These are phyloP conservation scores for Plasmodium inui DNA, from an alignment of 169 alveolate species.

Conservation along the genomic window DNA sequence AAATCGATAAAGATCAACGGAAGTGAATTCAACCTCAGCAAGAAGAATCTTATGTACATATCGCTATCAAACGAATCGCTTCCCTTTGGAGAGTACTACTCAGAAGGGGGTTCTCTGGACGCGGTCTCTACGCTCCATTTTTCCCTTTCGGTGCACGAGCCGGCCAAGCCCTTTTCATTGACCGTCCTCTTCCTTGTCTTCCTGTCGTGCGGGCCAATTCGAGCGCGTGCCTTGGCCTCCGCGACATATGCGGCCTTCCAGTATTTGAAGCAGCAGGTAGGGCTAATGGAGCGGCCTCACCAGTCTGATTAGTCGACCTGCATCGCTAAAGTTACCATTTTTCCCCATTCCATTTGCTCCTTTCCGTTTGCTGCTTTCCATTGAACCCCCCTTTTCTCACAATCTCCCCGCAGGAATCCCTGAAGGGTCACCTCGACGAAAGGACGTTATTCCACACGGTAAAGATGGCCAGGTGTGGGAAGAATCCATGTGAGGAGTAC, in stretches of 20 bases:
- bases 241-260: constrained; percentile 10
- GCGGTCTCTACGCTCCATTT: not conserved
- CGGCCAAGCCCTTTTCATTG: not conserved
- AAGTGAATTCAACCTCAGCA: constrained; percentile 26
- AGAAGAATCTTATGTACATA: constrained; percentile 21
- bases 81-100: constrained; percentile 7
- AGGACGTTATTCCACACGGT: not conserved
- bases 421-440: not conserved
- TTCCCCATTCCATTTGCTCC: not conserved
- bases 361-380: not conserved
- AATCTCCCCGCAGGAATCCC: not conserved
- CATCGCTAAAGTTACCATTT: not conserved
- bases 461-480: not conserved
- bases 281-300: not conserved
- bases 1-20: constrained; percentile 27
- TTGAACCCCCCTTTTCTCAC: not conserved
- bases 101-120: not conserved
- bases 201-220: not conserved
- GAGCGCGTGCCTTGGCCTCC: not conserved
- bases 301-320: not conserved
- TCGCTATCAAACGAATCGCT: not conserved
- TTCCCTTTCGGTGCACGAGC: not conserved
- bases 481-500: constrained; percentile 3
- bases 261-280: constrained; percentile 45
- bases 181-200: constrained; percentile 1